phyloP scores from a whole-genome alignment of 257 asterid genomes.

The Gentiana dahurica region DNA sequence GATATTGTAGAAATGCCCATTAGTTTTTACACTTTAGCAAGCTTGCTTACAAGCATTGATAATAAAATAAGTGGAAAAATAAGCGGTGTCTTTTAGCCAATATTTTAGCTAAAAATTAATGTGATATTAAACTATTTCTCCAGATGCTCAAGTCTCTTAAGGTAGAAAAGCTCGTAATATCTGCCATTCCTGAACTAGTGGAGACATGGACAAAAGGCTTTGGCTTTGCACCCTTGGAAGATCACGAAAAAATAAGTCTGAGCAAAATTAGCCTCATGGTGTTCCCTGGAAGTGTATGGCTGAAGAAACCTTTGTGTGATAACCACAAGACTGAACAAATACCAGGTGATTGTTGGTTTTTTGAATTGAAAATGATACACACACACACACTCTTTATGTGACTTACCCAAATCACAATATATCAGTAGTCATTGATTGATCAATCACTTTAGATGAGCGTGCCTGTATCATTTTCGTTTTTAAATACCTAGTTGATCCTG shows the following conservation, averaged over 20 bases:
- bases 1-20: too few species aligned
- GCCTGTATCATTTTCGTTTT: background rate
- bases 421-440: too few species aligned
- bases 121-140: slow-evolving; percentile 12
- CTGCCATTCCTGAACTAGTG: slow-evolving; percentile 75
- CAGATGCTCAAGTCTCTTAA: slow-evolving; percentile 71
- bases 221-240: slow-evolving; percentile 71
- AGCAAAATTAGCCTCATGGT: slow-evolving; percentile 77
- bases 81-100: too few species aligned
- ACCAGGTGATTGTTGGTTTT: slow-evolving; percentile 25
- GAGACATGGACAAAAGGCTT: slow-evolving; percentile 93
- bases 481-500: background rate
- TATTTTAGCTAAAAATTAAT: background rate
- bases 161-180: slow-evolving; percentile 72
- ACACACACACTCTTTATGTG: too few species aligned
- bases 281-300: slow-evolving; percentile 84
- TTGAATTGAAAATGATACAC: too few species aligned
- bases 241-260: slow-evolving; percentile 48
- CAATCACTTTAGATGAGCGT: background rate
- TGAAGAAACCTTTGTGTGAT: slow-evolving; percentile 48
- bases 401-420: too few species aligned
- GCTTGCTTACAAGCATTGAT: background rate
- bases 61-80: background rate
- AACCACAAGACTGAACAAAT: slow-evolving; percentile 14
- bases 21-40: too few species aligned